Evolutionary conservation across 2,329 filamentous ascomycete species (phyloP).

Genomic region (Colletotrichum lini): DNA sequence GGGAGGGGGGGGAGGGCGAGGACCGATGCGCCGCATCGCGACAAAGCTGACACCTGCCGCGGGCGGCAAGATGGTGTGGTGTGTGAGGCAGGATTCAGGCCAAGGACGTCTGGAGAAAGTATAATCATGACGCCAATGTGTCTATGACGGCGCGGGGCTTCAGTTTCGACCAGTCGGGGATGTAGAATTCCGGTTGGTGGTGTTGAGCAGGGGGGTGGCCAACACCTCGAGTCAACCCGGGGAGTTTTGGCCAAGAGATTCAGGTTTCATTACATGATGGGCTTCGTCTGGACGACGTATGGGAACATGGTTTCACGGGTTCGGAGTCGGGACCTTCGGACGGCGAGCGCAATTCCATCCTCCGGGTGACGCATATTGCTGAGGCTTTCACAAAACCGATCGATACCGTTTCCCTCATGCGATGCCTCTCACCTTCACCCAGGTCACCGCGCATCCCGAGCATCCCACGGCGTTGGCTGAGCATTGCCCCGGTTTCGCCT

Average conservation of each 20-base stretch:
- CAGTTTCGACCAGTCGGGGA: background rate
- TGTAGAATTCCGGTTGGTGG: background rate
- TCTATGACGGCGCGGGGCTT: background rate
- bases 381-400: background rate
- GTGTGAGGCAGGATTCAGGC: slow-evolving; percentile 15
- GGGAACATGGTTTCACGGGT: slow-evolving; percentile 25
- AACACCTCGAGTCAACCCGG: slow-evolving; percentile 18
- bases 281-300: slow-evolving; percentile 23
- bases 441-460: background rate
- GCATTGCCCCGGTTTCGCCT: background rate
- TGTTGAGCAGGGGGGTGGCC: slow-evolving; percentile 17
- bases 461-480: background rate
- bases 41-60: slow-evolving; percentile 23
- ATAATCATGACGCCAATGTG: slow-evolving; percentile 6
- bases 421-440: background rate
- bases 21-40: background rate
- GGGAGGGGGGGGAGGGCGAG: background rate
- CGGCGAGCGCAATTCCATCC: slow-evolving; percentile 11
- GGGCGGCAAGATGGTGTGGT: slow-evolving; percentile 6
- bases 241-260: slow-evolving; percentile 34
- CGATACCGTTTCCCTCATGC: too few species aligned
- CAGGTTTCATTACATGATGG: slow-evolving; percentile 31
- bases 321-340: slow-evolving; percentile 23
- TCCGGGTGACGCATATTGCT: slow-evolving; percentile 15
- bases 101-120: slow-evolving; percentile 1